These are phyloP conservation scores for Neurospora africana DNA, from an alignment of 495 filamentous ascomycete species.

Conservation along the genomic window DNA sequence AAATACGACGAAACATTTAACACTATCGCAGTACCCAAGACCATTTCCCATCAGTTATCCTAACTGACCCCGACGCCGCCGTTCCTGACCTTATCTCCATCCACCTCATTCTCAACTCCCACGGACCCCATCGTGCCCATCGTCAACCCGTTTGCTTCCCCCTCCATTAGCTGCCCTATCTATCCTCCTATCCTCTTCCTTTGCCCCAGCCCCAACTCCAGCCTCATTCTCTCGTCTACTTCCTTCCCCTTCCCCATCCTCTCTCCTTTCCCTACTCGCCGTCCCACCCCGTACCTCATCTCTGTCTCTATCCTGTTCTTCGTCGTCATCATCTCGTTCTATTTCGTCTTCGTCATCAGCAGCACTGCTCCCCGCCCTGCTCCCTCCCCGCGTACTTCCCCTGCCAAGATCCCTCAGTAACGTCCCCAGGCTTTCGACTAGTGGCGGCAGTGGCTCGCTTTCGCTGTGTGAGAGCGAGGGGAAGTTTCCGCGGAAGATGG, in stretches of 20 bases:
- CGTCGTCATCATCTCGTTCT: background rate
- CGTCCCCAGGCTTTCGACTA: constrained; percentile 14
- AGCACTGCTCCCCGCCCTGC: background rate
- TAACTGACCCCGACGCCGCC: background rate
- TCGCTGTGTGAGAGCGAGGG: constrained; percentile 2
- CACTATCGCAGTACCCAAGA: background rate
- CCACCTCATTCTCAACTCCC: background rate
- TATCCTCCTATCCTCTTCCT: background rate
- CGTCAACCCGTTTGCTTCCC: background rate
- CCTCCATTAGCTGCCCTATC: background rate
- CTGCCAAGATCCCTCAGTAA: constrained; percentile 13
- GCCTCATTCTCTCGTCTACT: background rate
- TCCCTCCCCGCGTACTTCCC: background rate
- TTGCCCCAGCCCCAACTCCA: background rate
- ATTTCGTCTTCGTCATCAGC: background rate
- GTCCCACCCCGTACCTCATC: background rate
- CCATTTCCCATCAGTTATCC: background rate
- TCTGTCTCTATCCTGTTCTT: background rate
- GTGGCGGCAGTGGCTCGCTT: constrained; percentile 13
- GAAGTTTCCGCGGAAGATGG: constrained; percentile 12
- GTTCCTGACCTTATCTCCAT: background rate
- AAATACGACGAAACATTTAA: background rate
- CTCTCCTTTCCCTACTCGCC: background rate
- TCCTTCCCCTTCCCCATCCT: background rate
- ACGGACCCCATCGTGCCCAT: background rate